phyloP scores from a whole-genome alignment of 2,329 filamentous ascomycete genomes.

The Aspergillus uvarum region DNA sequence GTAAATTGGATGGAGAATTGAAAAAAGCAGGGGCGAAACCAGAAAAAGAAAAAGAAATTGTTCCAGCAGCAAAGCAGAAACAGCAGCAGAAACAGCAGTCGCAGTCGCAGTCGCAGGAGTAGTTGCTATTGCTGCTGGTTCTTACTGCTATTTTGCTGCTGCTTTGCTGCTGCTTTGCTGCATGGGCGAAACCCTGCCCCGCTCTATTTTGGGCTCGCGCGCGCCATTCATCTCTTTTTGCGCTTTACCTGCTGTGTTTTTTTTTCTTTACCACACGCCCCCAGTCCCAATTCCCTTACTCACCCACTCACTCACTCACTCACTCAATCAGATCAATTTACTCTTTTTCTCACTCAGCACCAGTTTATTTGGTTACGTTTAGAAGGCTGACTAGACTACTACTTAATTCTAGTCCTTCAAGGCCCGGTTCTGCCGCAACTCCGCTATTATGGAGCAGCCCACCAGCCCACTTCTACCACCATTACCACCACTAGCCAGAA shows the following conservation, averaged over 20 bases:
- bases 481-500: slow-evolving; percentile 12
- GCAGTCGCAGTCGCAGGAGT: too few relatives aligned
- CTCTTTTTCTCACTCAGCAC: not conserved
- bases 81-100: not conserved
- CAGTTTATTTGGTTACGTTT: slow-evolving; percentile 7
- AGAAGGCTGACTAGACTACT: slow-evolving; percentile 11
- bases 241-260: not conserved
- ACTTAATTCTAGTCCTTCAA: slow-evolving; percentile 23
- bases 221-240: not conserved
- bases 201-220: slow-evolving; percentile 24
- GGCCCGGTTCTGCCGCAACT: not conserved
- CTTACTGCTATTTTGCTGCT: not conserved
- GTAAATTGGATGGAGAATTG: slow-evolving; percentile 6
- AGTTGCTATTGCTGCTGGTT: not conserved
- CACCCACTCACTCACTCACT: not conserved
- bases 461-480: slow-evolving; percentile 15
- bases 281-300: not conserved
- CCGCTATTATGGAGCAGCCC: not conserved
- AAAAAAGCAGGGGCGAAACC: slow-evolving; percentile 7
- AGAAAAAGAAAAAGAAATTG: slow-evolving; percentile 16
- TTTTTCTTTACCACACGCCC: not conserved
- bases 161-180: slow-evolving; percentile 8
- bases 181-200: slow-evolving; percentile 21
- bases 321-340: not conserved
- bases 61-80: slow-evolving; percentile 18